A percentile compares a stretch with the other conserved stretches of the same genome.
Conservation (phyloP, 257 asterid genomes). For the Sherardia arvensis region DNA sequence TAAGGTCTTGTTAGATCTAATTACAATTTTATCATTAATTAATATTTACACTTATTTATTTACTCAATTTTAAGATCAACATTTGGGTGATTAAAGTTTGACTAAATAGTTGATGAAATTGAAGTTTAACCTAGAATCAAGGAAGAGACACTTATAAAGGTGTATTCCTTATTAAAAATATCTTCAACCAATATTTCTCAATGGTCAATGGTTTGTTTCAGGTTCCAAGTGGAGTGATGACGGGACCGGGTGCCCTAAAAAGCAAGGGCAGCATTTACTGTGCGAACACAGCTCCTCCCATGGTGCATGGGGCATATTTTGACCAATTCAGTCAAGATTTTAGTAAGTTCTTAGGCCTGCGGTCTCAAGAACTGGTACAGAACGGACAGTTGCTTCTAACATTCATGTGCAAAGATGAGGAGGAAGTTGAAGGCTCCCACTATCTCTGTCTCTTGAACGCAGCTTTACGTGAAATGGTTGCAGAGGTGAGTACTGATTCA, state of each 20-base stretch:
- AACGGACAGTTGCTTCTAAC: not conserved
- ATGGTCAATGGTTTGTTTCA: too few species aligned
- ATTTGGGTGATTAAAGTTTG: too few species aligned
- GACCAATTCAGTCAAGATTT: slow-evolving; percentile 1
- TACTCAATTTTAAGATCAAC: too few species aligned
- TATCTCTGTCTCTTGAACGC: not conserved
- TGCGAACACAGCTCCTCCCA: not conserved
- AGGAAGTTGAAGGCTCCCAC: not conserved
- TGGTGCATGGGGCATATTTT: not conserved
- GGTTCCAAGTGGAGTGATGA: slow-evolving; percentile 1
- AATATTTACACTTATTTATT: too few species aligned
- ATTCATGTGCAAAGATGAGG: not conserved
- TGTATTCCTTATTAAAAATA: too few species aligned
- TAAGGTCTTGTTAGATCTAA: too few species aligned
- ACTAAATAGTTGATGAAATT: too few species aligned
- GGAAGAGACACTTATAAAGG: too few species aligned
- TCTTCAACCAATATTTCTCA: too few species aligned
- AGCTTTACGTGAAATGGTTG: not conserved
- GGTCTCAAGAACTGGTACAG: not conserved
- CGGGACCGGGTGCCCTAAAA: not conserved
- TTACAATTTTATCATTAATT: too few species aligned
- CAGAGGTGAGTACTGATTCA: not conserved
- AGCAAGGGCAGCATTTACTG: slow-evolving; percentile 1
- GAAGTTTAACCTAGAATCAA: too few species aligned
- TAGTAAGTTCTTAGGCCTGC: not conserved